Evolutionary conservation across 75 land plant species (phyloP).

Genomic region (Selaginella moellendorffii): DNA sequence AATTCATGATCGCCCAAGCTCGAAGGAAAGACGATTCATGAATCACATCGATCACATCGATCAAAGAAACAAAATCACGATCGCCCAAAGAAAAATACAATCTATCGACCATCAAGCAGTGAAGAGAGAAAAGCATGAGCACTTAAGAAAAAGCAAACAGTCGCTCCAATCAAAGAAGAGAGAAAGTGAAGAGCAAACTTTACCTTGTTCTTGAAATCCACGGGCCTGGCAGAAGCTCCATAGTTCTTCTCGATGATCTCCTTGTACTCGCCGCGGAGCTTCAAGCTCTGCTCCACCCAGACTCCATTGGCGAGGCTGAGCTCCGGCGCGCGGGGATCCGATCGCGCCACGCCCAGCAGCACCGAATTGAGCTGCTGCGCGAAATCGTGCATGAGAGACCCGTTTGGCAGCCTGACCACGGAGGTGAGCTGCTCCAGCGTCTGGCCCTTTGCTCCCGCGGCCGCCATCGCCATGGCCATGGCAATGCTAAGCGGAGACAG

Average conservation of each 20-base stretch:
- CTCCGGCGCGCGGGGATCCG: conserved; percentile 45
- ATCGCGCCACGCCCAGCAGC: conserved; percentile 44
- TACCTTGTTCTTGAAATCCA: conserved; percentile 69
- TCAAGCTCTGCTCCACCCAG: conserved; percentile 56
- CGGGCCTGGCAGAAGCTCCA: conserved; percentile 37
- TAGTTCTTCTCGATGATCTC: conserved; percentile 36
- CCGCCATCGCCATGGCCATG: conserved; percentile 42
- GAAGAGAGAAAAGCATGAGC: no score
- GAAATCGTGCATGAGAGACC: conserved; percentile 29
- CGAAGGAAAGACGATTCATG: no score
- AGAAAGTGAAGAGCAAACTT: no score
- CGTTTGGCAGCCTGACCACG: conserved; percentile 32
- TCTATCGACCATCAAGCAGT: no score
- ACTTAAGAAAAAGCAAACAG: no score
- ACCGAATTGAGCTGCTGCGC: conserved; percentile 35
- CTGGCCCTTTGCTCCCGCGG: conserved; percentile 55
- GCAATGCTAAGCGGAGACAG: conserved; percentile 62
- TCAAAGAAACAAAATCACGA: no score
- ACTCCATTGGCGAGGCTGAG: conserved; percentile 46
- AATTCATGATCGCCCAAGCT: no score
- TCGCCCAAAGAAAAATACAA: no score
- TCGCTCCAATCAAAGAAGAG: no score
- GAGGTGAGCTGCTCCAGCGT: conserved; percentile 49
- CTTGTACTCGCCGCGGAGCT: conserved; percentile 35
- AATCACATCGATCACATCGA: no score